phyloP scores from a whole-genome alignment of 2,329 filamentous ascomycete species.

The Xylariaceae sp. region DNA sequence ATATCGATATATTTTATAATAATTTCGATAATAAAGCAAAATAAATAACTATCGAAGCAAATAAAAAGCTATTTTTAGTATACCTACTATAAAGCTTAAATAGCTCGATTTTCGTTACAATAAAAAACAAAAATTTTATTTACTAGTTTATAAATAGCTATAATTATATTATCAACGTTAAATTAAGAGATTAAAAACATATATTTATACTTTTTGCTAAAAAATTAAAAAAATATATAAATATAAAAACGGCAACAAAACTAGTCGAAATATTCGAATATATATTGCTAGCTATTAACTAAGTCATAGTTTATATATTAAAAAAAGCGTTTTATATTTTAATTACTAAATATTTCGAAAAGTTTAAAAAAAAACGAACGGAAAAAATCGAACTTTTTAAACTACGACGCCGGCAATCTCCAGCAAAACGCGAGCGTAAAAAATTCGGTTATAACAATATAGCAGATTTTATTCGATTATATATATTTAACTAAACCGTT shows the following conservation, averaged over 20 bases:
- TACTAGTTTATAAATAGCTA: constrained; percentile 20
- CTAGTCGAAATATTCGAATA: constrained; percentile 29
- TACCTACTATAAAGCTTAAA: constrained; percentile 29
- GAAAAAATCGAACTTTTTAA: constrained; percentile 27
- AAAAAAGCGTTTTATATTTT: constrained; percentile 25
- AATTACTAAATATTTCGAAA: constrained; percentile 35
- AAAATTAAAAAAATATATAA: constrained; percentile 3
- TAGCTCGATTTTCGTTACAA: constrained; percentile 31
- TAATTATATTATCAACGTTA: constrained; percentile 8
- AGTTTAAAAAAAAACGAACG: constrained; percentile 33
- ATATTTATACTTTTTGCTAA: constrained; percentile 4
- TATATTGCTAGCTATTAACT: constrained; percentile 33
- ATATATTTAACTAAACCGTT: constrained; percentile 30
- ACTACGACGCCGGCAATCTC: constrained; percentile 28
- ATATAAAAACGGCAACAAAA: constrained; percentile 13
- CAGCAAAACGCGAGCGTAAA: constrained; percentile 31
- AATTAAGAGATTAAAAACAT: constrained; percentile 2
- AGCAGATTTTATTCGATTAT: constrained; percentile 35
- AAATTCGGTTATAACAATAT: constrained; percentile 36
- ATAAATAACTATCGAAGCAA: background rate
- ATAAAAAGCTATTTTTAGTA: constrained; percentile 13
- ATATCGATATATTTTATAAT: constrained; percentile 27
- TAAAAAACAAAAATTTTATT: constrained; percentile 7
- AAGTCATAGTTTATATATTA: constrained; percentile 34
- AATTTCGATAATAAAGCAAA: constrained; percentile 6